phyloP scores from a whole-genome alignment of 108 stramenopile species.

The Phaeodactylum tricornutum region DNA sequence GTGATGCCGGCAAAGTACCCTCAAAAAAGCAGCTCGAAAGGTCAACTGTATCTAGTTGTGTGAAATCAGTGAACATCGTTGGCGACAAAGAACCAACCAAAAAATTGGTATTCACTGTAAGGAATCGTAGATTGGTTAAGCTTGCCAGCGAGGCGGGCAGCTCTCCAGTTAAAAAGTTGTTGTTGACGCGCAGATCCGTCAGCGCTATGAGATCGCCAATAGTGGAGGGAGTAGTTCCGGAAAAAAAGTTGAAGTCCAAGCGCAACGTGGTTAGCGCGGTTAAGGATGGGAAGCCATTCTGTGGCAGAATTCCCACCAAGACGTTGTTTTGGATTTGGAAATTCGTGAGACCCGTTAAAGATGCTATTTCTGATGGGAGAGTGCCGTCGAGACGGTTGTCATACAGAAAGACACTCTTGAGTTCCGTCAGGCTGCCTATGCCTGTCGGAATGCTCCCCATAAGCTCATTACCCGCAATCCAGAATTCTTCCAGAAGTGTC shows the following conservation, averaged over 20 bases:
- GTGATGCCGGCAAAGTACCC: conserved; percentile 25
- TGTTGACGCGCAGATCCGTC: conserved; percentile 38
- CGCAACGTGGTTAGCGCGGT: conserved; percentile 16
- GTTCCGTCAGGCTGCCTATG: conserved; percentile 5
- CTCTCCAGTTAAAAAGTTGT: conserved; percentile 54
- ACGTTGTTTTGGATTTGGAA: conserved; percentile 24
- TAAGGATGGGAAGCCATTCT: conserved; percentile 9
- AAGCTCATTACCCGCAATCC: conserved; percentile 16
- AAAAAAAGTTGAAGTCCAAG: conserved; percentile 27
- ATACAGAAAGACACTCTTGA: conserved; percentile 2
- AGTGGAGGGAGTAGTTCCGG: conserved; percentile 29
- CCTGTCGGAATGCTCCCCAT: conserved; percentile 19
- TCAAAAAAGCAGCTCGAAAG: conserved; percentile 19
- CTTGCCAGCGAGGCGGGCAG: conserved; percentile 32
- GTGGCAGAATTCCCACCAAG: conserved; percentile 22
- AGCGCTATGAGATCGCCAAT: conserved; percentile 29
- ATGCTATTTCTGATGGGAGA: conserved; percentile 9
- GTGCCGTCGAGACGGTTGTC: conserved; percentile 21
- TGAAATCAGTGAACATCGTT: conserved; percentile 15
- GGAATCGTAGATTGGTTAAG: conserved; percentile 13
- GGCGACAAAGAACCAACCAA: conserved; percentile 23
- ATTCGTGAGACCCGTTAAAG: conserved; percentile 14
- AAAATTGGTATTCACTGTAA: conserved; percentile 20
- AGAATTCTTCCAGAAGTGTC: conserved; percentile 13
- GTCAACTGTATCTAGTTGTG: conserved; percentile 22